A percentile compares a stretch with the other conserved stretches of the same genome.
Evolutionary conservation across 257 asterid species (phyloP).

Genomic region (Capsicum rhomboideum): DNA sequence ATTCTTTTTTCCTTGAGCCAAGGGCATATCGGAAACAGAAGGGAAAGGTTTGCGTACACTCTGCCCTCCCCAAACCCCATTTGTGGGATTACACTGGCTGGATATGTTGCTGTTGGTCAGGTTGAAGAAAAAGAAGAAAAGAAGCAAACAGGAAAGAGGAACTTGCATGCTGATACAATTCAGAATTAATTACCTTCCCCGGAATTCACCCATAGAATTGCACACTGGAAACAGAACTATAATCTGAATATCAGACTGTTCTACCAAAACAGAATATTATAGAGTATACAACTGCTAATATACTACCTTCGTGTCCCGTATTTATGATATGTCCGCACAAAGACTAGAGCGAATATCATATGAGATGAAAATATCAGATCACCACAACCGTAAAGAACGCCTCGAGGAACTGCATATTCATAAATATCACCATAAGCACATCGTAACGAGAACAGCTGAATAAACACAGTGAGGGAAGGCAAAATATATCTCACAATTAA

Average conservation of each 20-base stretch:
- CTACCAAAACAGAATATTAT: not conserved
- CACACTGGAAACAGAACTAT: not conserved
- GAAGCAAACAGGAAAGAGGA: not conserved
- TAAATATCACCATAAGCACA: slow-evolving; percentile 1
- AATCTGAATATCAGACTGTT: not conserved
- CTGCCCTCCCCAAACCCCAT: too few species aligned
- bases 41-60: too few species aligned
- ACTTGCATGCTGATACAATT: not conserved
- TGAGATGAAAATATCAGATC: slow-evolving; percentile 97
- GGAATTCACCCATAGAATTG: not conserved
- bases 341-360: slow-evolving; percentile 90
- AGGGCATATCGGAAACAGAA: too few species aligned
- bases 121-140: not conserved
- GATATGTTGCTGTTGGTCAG: not conserved
- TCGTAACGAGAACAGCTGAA: not conserved
- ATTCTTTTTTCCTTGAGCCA: too few species aligned
- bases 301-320: slow-evolving; percentile 73
- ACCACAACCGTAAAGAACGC: slow-evolving; percentile 90
- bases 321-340: slow-evolving; percentile 82
- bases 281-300: not conserved
- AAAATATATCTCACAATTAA: slow-evolving; percentile 29
- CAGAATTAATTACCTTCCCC: not conserved
- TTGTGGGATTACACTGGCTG: too few species aligned
- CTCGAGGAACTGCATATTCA: slow-evolving; percentile 65
- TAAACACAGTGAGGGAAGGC: not conserved